A percentile compares a stretch with the other conserved stretches of the same genome.
phyloP scores from a whole-genome alignment of 2,329 filamentous ascomycete species.

The Colletotrichum phormii region DNA sequence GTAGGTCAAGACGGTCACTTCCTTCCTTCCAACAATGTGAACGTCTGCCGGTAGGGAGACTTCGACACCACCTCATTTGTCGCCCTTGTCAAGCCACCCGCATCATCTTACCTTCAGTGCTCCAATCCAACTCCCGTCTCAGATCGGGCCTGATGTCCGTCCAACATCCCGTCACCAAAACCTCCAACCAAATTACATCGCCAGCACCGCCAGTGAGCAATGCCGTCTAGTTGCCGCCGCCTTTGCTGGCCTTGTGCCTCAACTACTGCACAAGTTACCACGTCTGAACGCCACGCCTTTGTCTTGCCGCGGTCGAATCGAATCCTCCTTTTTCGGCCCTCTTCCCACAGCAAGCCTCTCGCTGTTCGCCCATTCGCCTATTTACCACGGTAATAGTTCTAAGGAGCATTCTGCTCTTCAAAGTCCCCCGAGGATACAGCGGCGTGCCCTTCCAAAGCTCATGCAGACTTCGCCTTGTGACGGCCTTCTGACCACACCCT shows the following conservation, averaged over 20 bases:
- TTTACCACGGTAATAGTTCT: neutral
- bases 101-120: conserved; percentile 19
- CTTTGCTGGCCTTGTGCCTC: conserved; percentile 6
- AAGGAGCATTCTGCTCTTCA: too few species aligned
- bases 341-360: neutral
- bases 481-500: neutral
- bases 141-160: neutral
- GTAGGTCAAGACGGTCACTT: neutral
- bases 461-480: neutral
- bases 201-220: neutral
- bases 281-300: conserved; percentile 2
- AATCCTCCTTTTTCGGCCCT: neutral
- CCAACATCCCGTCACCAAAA: neutral
- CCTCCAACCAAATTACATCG: neutral
- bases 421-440: conserved; percentile 18
- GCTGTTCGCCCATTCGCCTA: neutral
- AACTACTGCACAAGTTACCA: conserved; percentile 11
- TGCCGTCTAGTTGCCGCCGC: conserved; percentile 1
- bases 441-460: neutral
- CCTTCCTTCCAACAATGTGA: neutral
- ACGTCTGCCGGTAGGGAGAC: neutral
- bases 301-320: conserved; percentile 12
- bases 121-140: neutral
- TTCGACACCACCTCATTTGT: neutral
- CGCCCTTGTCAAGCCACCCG: conserved; percentile 11